Base-by-base conservation (phyloP, 768 basidiomycete species). In the Tricholoma hemisulphureum region DNA sequence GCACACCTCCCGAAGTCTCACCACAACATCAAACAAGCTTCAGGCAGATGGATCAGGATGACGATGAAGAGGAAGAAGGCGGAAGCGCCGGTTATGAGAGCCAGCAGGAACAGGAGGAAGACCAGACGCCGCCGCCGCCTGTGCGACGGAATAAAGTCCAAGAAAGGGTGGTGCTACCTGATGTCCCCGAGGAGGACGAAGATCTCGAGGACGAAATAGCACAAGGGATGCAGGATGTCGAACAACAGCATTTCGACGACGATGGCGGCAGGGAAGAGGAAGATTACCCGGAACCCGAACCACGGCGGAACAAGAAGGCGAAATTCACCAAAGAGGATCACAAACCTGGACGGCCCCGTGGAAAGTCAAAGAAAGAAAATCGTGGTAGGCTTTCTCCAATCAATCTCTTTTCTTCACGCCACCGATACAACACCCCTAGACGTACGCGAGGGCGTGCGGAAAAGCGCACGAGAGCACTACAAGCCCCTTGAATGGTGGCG, bases 401-500 rank as follows among this genome's bases (percentile, higher is more conserved):
- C n/a, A n/a, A n/a, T n/a, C n/a, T n/a, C n/a, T n/a, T n/a, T 49
- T 32, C 32, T 50, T 23, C 11, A 45, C 49, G 28, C 3, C 26
- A 53, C 28, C 10, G 4, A 31, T 32, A 45, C 58, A 20, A 51
- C 20, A 52, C 23, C 43, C 32, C 37, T 58, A 80, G 77, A 65
- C 3, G 61, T 65, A n/a, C 74, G 78, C 2, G 73, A 78, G 46
- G 87, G 87, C 21, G 75, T 90, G 2, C 87, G 94, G 16, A 85
- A 89, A 51, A 88, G 92, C 28, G 75, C 75, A 49, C 86, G 95
- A 21, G 76, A 81, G 53, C 84, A 84, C 29, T 85, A 84, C 64
- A 74, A 75, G 50, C 96, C 95, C 4, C 77, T 98, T 32, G 90
- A 92, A 37, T 96, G 82, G 77, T 98, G 96, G 96, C 84, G 94